phyloP scores from a whole-genome alignment of 2,329 filamentous ascomycete species.

The Eurotiales sp. region DNA sequence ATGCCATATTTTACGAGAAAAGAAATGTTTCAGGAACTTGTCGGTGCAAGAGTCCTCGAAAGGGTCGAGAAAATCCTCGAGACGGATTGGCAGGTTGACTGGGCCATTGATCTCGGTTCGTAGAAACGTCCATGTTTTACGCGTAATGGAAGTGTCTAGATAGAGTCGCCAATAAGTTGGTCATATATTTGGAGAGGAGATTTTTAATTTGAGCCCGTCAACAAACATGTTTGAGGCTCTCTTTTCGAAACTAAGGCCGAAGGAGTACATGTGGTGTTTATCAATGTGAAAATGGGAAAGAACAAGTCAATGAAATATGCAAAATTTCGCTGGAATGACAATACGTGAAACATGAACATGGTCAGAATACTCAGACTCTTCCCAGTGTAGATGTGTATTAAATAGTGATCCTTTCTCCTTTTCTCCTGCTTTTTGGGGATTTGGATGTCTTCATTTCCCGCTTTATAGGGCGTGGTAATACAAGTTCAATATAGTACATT shows the following conservation, averaged over 20 bases:
- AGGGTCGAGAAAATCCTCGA: constrained; percentile 53
- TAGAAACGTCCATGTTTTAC: background rate
- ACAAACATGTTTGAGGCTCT: background rate
- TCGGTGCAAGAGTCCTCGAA: constrained; percentile 56
- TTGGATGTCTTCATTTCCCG: background rate
- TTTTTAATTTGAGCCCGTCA: constrained; percentile 7
- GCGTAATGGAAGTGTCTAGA: no score
- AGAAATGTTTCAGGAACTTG: constrained; percentile 46
- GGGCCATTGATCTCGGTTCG: constrained; percentile 17
- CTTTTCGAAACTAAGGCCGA: background rate
- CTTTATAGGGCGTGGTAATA: constrained; percentile 15
- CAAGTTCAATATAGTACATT: constrained; percentile 18
- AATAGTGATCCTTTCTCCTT: constrained; percentile 4
- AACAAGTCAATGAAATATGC: constrained; percentile 11
- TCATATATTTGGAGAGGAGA: constrained; percentile 15
- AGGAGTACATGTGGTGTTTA: constrained; percentile 8
- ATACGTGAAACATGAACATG: constrained; percentile 15
- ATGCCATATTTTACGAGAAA: constrained; percentile 54
- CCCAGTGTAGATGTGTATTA: constrained; percentile 14
- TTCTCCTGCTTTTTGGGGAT: constrained; percentile 1
- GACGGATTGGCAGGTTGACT: constrained; percentile 42
- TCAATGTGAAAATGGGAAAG: background rate
- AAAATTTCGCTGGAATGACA: constrained; percentile 17
- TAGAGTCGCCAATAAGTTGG: no score
- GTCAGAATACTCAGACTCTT: constrained; percentile 7